Evolutionary conservation across 371 early-diverging fungal genomes (phyloP).

Genomic region (Paraphysoderma sedebokerense): DNA sequence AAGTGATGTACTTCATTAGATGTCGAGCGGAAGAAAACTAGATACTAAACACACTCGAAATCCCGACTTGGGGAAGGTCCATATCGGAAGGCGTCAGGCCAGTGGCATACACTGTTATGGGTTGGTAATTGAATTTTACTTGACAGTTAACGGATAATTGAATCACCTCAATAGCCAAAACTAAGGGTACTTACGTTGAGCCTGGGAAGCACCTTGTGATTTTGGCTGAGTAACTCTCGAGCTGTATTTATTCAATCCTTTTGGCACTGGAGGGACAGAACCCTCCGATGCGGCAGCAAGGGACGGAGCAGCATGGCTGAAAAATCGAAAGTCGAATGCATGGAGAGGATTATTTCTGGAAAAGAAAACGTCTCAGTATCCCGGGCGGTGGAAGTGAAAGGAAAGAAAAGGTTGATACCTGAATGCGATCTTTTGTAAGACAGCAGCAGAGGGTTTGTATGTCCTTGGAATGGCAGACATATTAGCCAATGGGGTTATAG

Average conservation of each 20-base stretch:
- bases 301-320: too few relatives aligned
- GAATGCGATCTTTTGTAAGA: too few relatives aligned
- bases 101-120: conserved; percentile 64
- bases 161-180: neutral
- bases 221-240: conserved; percentile 80
- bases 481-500: too few relatives aligned
- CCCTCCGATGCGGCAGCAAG: neutral
- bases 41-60: conserved; percentile 52
- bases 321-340: too few relatives aligned
- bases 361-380: too few relatives aligned
- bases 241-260: conserved; percentile 50
- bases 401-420: too few relatives aligned
- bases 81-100: conserved; percentile 67
- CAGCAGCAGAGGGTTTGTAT: too few relatives aligned
- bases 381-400: too few relatives aligned
- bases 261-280: neutral
- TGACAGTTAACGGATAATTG: neutral
- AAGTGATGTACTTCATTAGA: neutral
- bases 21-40: neutral
- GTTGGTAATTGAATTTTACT: neutral
- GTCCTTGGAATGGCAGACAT: too few relatives aligned
- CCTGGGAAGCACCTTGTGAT: conserved; percentile 87
- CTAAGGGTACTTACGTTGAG: conserved; percentile 59
- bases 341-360: too few relatives aligned
- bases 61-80: conserved; percentile 80